Conservation (phyloP, 768 basidiomycete species). For the Hypholoma fasciculare region DNA sequence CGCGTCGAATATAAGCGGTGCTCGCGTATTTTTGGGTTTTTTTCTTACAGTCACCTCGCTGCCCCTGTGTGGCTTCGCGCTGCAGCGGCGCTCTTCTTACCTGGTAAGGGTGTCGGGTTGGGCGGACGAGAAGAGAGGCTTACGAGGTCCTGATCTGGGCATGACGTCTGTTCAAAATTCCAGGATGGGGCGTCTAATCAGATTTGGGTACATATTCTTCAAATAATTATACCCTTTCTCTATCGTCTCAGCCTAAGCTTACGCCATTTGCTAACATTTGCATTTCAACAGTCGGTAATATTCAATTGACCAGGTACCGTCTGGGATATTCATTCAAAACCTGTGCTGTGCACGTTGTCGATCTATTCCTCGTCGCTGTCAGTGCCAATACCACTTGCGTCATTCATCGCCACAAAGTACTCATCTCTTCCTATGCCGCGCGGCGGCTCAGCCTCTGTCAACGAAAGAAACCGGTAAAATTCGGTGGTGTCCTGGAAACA, state of each 20-base stretch:
- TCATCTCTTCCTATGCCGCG: too few species aligned
- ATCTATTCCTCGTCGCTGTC: too few species aligned
- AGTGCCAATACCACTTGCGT: too few species aligned
- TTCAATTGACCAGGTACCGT: too few species aligned
- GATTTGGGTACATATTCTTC: conserved; percentile 50
- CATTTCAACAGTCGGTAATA: neutral
- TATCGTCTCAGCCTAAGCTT: too few species aligned
- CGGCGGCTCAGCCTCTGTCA: too few species aligned
- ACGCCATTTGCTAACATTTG: too few species aligned
- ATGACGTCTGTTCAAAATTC: conserved; percentile 51
- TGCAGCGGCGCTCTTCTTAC: conserved; percentile 16
- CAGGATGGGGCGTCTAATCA: conserved; percentile 71
- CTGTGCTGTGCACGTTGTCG: too few species aligned
- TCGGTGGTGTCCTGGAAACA: too few species aligned
- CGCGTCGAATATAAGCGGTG: conserved; percentile 17
- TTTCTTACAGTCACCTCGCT: conserved; percentile 35
- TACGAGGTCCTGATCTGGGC: conserved; percentile 57
- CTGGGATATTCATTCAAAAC: too few species aligned
- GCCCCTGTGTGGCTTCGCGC: conserved; percentile 11
- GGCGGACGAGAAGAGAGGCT: conserved; percentile 49
- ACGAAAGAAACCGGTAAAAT: too few species aligned
- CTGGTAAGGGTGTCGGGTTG: conserved; percentile 18
- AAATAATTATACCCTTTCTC: neutral
- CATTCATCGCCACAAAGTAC: too few species aligned
- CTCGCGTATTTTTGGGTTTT: conserved; percentile 17